These are phyloP conservation scores for Tilletia indica DNA, from an alignment of 1,284 basidiomycete genomes.

Conservation along the genomic window DNA sequence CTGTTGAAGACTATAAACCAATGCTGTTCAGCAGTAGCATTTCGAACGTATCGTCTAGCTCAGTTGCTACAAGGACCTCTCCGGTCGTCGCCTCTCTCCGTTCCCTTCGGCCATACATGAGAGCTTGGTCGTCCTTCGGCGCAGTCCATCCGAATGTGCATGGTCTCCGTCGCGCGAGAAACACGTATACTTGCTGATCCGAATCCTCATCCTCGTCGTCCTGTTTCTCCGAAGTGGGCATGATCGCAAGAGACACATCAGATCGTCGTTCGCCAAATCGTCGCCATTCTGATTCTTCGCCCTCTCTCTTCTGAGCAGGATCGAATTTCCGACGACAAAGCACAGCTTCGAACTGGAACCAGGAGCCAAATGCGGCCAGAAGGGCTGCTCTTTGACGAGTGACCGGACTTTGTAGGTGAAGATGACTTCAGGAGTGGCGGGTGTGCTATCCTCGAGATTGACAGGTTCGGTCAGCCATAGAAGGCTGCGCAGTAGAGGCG, in stretches of 20 bases:
- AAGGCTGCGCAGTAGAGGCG: conserved; percentile 47
- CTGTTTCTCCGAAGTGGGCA: conserved; percentile 13
- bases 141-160: conserved; percentile 32
- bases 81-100: neutral
- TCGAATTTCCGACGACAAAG: conserved; percentile 25
- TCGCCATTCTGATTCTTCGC: conserved; percentile 8
- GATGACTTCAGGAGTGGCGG: conserved; percentile 34
- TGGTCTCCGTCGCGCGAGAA: conserved; percentile 36
- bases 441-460: neutral
- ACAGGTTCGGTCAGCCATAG: conserved; percentile 34
- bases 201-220: conserved; percentile 12
- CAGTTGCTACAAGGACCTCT: neutral
- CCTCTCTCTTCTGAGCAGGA: neutral
- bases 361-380: conserved; percentile 77
- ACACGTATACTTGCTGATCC: conserved; percentile 43
- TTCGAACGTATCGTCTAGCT: conserved; percentile 14
- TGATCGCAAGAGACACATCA: conserved; percentile 21
- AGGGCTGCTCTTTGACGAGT: conserved; percentile 71
- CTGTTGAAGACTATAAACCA: neutral
- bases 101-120: conserved; percentile 35
- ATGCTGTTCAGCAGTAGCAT: conserved; percentile 10
- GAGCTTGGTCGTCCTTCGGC: conserved; percentile 30
- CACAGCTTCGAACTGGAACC: conserved; percentile 73
- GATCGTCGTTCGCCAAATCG: conserved; percentile 24
- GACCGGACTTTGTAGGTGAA: conserved; percentile 70